phyloP scores from a whole-genome alignment of 1,284 basidiomycete species.

The Wallemia hederae region DNA sequence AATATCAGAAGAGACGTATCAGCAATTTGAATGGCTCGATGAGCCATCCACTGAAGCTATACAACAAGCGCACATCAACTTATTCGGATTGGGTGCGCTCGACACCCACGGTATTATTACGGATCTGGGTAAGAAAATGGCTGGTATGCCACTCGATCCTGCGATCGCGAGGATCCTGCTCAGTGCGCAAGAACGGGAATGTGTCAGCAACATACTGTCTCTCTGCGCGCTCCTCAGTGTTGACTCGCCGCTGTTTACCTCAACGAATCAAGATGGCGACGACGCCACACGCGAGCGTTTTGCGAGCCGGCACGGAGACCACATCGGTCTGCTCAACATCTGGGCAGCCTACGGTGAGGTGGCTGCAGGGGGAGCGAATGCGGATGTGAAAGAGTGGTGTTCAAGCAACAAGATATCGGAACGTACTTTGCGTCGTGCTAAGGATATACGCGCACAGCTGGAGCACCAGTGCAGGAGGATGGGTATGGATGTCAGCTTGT shows the following conservation, averaged over 20 bases:
- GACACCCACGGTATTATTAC: conserved; percentile 30
- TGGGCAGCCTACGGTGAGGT: conserved; percentile 22
- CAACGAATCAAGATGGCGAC: conserved; percentile 7
- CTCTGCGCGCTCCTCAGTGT: conserved; percentile 47
- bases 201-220: conserved; percentile 40
- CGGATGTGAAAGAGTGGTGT: conserved; percentile 39
- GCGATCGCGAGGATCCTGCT: conserved; percentile 44
- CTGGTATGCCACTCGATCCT: conserved; percentile 55
- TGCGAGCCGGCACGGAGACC: conserved; percentile 12
- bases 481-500: conserved; percentile 8
- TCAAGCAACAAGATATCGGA: conserved; percentile 28
- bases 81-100: conserved; percentile 46
- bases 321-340: conserved; percentile 11
- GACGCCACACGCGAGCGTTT: conserved; percentile 20
- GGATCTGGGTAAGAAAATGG: conserved; percentile 40
- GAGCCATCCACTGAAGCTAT: conserved; percentile 18
- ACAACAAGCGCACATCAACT: conserved; percentile 34
- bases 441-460: conserved; percentile 12
- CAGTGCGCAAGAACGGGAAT: conserved; percentile 36
- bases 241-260: conserved; percentile 23
- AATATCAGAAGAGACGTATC: conserved; percentile 26
- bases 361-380: conserved; percentile 2
- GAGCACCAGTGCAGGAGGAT: conserved; percentile 9
- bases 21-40: conserved; percentile 3
- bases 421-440: conserved; percentile 9